Base-by-base conservation (phyloP, 176 grass and related monocot species). In the Oryza coarctata region DNA sequence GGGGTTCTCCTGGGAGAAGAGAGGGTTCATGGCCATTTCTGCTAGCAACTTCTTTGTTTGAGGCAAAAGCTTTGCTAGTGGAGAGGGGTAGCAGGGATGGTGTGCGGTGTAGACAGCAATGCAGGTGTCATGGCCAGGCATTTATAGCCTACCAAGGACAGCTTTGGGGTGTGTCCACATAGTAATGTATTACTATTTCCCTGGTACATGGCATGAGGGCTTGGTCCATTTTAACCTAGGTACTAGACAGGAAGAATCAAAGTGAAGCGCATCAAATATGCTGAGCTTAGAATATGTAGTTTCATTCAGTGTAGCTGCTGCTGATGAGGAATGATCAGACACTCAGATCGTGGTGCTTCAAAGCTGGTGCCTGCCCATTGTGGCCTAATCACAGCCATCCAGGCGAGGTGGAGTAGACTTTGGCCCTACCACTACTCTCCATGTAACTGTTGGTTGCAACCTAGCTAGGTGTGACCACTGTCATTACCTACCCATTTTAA, bases 161-260 rank as follows among this genome's bases (percentile, higher is more conserved):
- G 62, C 85, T 80, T 88, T 67, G 63, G 63, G 72, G 76, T 9
- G 76, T 62, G 68, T 64, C 71, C 84, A 70, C 84, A 72, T 44
- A 44, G 30, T 71, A 44, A 30, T 71, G 84, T 82, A 79, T 81
- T 83, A 76, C 84, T 78, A 87, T 88, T 87, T 78, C 88, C 52
- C 68, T 86, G 83, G 83, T 79, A 87, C 76, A 85, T 66, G 83
- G 14, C 12, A 39, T 49, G 50, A 78, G 66, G 84, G 50, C 80
- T 83, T 73, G 87, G 81, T 82, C 81, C 78, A 80, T 86, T 94
- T 90, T 90, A 92, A 90, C 87, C 74, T 80, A 78, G 80, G 76
- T 87, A n/a, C n/a, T n/a, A 82, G 94, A 93, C 94, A 93, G 88
- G 90, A 90, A 87, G 94, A 89, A 96, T 96, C 90, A 90, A 96